Percentiles rank a stretch among this genome's conserved stretches.
These are phyloP conservation scores for Lepidium africanum DNA, from an alignment of 345 rosid species.

Conservation along the genomic window DNA sequence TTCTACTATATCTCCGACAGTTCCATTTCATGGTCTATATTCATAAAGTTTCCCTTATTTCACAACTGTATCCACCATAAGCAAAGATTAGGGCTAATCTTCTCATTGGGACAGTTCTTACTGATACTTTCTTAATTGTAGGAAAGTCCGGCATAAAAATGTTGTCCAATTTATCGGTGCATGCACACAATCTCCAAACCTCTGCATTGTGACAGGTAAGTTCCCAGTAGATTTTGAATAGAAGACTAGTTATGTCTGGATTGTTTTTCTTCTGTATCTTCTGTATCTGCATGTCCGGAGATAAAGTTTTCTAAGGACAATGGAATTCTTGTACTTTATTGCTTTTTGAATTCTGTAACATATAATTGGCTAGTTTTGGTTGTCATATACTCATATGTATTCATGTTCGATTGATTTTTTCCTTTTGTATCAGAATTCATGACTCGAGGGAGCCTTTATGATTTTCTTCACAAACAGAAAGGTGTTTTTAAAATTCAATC, in stretches of 20 bases:
- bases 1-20: not conserved
- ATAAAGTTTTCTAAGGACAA: not conserved
- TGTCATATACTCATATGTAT: not conserved
- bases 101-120: not conserved
- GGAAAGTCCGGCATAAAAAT: slow-evolving; percentile 94
- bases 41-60: not conserved
- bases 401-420: not conserved
- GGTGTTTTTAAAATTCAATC: slow-evolving; percentile 73
- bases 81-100: not conserved
- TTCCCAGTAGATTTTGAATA: slow-evolving; percentile 2
- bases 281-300: not conserved
- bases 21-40: not conserved
- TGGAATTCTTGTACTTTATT: slow-evolving; percentile 7
- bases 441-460: slow-evolving; percentile 86
- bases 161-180: slow-evolving; percentile 98
- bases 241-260: not conserved
- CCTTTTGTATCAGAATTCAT: slow-evolving; percentile 66
- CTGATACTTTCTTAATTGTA: slow-evolving; percentile 29
- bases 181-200: slow-evolving; percentile 75
- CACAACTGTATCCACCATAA: not conserved
- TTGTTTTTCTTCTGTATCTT: not conserved
- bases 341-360: slow-evolving; percentile 6
- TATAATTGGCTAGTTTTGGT: slow-evolving; percentile 12
- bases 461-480: slow-evolving; percentile 76
- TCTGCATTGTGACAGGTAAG: slow-evolving; percentile 89